phyloP scores from a whole-genome alignment of 768 basidiomycete genomes.

The Auricularia sp. region DNA sequence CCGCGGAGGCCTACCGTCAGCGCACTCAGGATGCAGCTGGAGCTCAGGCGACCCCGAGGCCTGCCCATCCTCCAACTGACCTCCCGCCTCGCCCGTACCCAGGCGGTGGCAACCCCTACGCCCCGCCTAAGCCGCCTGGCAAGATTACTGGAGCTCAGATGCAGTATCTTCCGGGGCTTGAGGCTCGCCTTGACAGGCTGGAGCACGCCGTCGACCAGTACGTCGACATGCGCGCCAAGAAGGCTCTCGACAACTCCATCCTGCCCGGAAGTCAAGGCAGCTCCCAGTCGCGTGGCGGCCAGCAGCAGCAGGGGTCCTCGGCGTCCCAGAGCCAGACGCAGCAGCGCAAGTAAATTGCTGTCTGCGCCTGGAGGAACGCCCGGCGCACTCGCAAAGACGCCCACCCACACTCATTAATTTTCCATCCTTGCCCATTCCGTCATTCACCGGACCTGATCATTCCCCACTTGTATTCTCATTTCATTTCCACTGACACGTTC shows the following conservation, averaged over 20 bases:
- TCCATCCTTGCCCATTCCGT: no score
- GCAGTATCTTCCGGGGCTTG: slow-evolving; percentile 11
- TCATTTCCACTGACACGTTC: no score
- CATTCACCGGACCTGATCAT: no score
- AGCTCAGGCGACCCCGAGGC: not conserved
- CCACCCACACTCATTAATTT: no score
- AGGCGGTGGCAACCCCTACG: slow-evolving; percentile 6
- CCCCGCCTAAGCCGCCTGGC: slow-evolving; percentile 7
- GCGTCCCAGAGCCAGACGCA: not conserved
- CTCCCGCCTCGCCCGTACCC: slow-evolving; percentile 11
- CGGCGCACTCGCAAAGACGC: no score
- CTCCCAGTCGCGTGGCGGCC: not conserved
- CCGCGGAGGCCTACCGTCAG: not conserved
- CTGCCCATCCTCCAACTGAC: slow-evolving; percentile 10
- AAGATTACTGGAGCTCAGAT: slow-evolving; percentile 10
- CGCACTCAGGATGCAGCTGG: not conserved
- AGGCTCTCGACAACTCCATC: slow-evolving; percentile 9
- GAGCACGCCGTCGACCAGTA: slow-evolving; percentile 10
- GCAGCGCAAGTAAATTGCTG: not conserved
- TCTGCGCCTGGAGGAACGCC: not conserved
- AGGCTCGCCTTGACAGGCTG: slow-evolving; percentile 10
- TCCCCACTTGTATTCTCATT: no score
- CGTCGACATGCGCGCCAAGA: slow-evolving; percentile 9
- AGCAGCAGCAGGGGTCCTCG: not conserved
- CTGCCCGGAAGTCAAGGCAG: slow-evolving; percentile 7